Evolutionary conservation across 768 basidiomycete species (phyloP).

Genomic region (Pisolithus microcarpus): DNA sequence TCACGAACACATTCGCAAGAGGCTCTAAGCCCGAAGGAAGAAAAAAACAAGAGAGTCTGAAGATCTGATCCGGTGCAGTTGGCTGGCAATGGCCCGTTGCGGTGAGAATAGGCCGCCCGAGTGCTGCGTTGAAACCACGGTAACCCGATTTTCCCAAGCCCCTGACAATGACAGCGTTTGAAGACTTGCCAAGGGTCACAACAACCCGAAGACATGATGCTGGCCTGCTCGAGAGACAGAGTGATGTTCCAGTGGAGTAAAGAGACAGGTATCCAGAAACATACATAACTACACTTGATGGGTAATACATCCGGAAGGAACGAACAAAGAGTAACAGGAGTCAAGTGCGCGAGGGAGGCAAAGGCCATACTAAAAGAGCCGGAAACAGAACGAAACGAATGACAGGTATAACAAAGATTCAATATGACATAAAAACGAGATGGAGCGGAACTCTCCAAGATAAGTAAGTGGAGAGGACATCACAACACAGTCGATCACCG

Average conservation of each 20-base stretch:
- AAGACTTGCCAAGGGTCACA: too few species aligned
- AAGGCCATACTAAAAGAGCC: conserved; percentile 2
- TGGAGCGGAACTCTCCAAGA: conserved; percentile 23
- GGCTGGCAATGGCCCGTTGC: too few species aligned
- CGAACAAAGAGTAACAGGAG: conserved; percentile 19
- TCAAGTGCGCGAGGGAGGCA: conserved; percentile 11
- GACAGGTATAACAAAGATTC: conserved; percentile 25
- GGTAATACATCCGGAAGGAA: conserved; percentile 30
- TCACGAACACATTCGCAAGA: too few species aligned
- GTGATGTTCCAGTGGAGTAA: not conserved
- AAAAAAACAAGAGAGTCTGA: too few species aligned
- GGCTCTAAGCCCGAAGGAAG: too few species aligned
- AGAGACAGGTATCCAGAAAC: conserved; percentile 32
- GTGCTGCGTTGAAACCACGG: too few species aligned
- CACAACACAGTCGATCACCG: conserved; percentile 41
- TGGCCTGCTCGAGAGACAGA: too few species aligned
- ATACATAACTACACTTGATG: conserved; percentile 28
- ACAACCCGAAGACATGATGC: too few species aligned
- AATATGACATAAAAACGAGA: conserved; percentile 26
- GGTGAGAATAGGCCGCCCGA: too few species aligned
- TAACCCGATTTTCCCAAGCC: too few species aligned
- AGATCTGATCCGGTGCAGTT: too few species aligned
- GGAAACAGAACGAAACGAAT: conserved; percentile 8
- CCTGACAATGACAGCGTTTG: too few species aligned
- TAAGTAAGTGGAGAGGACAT: not conserved